Evolutionary conservation across 768 basidiomycete species (phyloP).

Genomic region (Mycena olivaceomarginata): DNA sequence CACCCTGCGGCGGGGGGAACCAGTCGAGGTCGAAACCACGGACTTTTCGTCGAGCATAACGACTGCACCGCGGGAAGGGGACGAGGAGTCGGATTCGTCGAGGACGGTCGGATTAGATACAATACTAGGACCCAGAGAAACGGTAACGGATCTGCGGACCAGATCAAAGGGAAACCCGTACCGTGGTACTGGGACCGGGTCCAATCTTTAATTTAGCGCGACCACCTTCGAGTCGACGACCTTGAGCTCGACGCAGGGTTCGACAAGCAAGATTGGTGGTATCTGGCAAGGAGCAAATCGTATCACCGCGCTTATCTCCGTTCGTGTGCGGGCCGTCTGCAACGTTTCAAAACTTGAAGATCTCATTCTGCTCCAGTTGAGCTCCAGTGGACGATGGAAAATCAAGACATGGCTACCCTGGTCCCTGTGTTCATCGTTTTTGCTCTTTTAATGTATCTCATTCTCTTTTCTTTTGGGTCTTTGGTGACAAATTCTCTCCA

Average conservation of each 20-base stretch:
- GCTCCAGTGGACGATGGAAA: conserved; percentile 34
- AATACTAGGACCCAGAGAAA: conserved; percentile 23
- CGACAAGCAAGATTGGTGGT: background rate
- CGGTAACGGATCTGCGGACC: conserved; percentile 37
- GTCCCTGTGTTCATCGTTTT: conserved; percentile 67
- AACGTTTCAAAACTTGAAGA: background rate
- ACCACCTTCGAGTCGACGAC: background rate
- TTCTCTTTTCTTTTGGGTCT: conserved; percentile 16
- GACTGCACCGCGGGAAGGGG: conserved; percentile 51
- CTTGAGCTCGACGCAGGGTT: no score
- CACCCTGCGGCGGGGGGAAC: conserved; percentile 51
- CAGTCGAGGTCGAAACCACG: conserved; percentile 53
- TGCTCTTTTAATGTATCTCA: conserved; percentile 66
- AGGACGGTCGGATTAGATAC: conserved; percentile 45
- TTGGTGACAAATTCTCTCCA: conserved; percentile 47
- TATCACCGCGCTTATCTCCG: conserved; percentile 7
- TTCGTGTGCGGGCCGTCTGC: background rate
- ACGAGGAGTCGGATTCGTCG: conserved; percentile 48
- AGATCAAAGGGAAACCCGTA: conserved; percentile 20
- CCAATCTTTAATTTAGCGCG: background rate
- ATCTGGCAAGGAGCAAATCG: background rate
- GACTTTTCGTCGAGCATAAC: conserved; percentile 57
- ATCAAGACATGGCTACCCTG: conserved; percentile 56
- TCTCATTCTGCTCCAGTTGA: background rate
- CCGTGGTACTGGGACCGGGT: conserved; percentile 3